These are phyloP conservation scores for Pelargonium cotyledonis DNA, from an alignment of 441 rosid genomes.

Conservation along the genomic window DNA sequence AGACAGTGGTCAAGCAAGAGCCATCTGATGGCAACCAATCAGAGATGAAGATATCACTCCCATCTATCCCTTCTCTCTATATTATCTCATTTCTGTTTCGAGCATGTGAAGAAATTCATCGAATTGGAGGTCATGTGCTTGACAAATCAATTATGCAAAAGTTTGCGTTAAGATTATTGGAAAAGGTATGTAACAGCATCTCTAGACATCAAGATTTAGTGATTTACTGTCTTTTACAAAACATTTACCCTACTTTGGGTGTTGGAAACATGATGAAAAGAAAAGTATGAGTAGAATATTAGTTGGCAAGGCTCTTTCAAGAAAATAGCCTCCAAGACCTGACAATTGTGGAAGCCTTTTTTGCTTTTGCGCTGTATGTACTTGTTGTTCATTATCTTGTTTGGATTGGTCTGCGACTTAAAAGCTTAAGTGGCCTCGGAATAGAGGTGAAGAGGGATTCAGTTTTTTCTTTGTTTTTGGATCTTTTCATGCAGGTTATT, in stretches of 20 bases:
- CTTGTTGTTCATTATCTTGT: background rate
- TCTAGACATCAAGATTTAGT: slow-evolving; percentile 10
- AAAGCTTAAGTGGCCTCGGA: background rate
- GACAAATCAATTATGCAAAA: slow-evolving; percentile 79
- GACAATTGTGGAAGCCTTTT: too few species aligned
- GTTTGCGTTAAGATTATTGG: slow-evolving; percentile 62
- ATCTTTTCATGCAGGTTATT: slow-evolving; percentile 47
- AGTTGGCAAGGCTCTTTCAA: background rate
- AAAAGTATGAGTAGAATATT: background rate
- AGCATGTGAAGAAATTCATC: slow-evolving; percentile 93
- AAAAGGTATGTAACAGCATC: slow-evolving; percentile 50
- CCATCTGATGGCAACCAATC: slow-evolving; percentile 56
- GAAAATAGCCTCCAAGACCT: too few species aligned
- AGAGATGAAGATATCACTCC: slow-evolving; percentile 88
- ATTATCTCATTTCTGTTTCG: slow-evolving; percentile 76
- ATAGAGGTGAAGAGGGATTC: background rate
- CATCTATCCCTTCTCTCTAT: slow-evolving; percentile 92
- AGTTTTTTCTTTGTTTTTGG: background rate
- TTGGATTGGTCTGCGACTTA: background rate
- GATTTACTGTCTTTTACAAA: background rate
- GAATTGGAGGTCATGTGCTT: slow-evolving; percentile 97
- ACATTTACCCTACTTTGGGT: background rate
- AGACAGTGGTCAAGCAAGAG: slow-evolving; percentile 82
- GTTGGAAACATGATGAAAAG: background rate
- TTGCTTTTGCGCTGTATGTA: background rate